A percentile compares a stretch with the other conserved stretches of the same genome.
Conservation (phyloP, 208 protist genomes). For the Paratrypanosoma confusum region DNA sequence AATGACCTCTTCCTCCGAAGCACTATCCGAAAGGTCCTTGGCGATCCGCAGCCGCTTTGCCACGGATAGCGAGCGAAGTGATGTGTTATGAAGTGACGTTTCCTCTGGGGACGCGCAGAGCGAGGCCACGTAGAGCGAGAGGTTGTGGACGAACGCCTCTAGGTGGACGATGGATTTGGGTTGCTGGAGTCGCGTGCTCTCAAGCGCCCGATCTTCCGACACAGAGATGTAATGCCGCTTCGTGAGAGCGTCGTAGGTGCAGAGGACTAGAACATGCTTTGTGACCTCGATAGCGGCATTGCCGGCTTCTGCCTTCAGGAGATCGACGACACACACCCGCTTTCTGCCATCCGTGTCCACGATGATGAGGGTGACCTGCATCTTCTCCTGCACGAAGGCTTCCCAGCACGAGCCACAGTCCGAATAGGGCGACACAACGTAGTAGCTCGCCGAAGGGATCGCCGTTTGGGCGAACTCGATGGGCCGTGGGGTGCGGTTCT, state of each 20-base stretch:
- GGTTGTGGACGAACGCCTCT: constrained; percentile 16
- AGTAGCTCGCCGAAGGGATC: too few relatives aligned
- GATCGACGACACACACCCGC: constrained; percentile 7
- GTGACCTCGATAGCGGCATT: constrained; percentile 4
- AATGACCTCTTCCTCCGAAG: constrained; percentile 14
- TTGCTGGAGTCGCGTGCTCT: constrained; percentile 18
- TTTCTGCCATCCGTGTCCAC: background rate
- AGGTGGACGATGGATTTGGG: constrained; percentile 20
- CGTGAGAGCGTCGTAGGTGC: constrained; percentile 15
- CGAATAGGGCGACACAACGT: constrained; percentile 1
- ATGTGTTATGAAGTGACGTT: constrained; percentile 14
- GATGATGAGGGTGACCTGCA: background rate
- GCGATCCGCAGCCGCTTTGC: constrained; percentile 9
- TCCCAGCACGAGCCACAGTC: constrained; percentile 4
- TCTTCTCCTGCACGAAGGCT: background rate
- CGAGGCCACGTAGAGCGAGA: constrained; percentile 23
- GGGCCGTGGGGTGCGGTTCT: constrained; percentile 29
- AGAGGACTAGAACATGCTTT: constrained; percentile 20
- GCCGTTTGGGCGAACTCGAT: background rate
- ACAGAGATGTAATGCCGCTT: constrained; percentile 25
- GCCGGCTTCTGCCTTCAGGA: constrained; percentile 9
- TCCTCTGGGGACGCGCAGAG: constrained; percentile 19
- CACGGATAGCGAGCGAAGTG: constrained; percentile 8
- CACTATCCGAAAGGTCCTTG: constrained; percentile 2
- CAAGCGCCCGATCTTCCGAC: constrained; percentile 21